Evolutionary conservation across 768 basidiomycete species (phyloP), one percentile per base, ranked within the genome.

Genomic region (Roridomyces roridus): DNA sequence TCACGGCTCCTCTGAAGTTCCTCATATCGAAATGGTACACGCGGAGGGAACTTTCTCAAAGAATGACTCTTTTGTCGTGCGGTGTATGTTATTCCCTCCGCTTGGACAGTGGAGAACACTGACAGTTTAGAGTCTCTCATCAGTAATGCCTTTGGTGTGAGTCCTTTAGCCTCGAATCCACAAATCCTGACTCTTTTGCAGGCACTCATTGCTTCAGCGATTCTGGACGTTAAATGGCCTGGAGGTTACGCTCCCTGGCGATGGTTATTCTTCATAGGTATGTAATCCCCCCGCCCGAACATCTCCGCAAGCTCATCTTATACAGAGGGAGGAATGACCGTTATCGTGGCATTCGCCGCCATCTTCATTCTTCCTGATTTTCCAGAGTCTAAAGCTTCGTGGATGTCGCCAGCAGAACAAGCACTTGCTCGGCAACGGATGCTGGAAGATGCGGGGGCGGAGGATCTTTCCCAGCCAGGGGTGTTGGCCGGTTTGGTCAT

Each of bases 341-440:
- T 87, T 41, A 66, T 68, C 15, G 70, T 78, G 26, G 77, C 78
- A n/a, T 37, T 86, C 23, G 45, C 77, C 20, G 80, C 89, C 1
- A 77, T 85, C 35, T 85, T 84, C 64, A 74, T 92, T 57, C 79
- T 92, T 6, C 91, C 91, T 3, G 90, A 91, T 67, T 91, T 91
- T 68, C 90, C 89, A 2, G 70, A 80, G 17, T 3, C 4, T 15
- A 85, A 79, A 2, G 71, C 78, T 12, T 71, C 72, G 14, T 89
- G 86, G 85, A 78, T 91, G 18, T 80, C 85, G 9, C 75, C 76
- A 4, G 70, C 78, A 31, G 88, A 90, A 60, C 76, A 75, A 50
- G 75, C 77, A 5, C 76, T 90, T 18, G 88, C 89, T 11, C 72
- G 76, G 55, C 67, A 75, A 46, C 80, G 88, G 9, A 83, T 92